phyloP scores from a whole-genome alignment of 2,329 filamentous ascomycete genomes.

The Elsinoe batatas region DNA sequence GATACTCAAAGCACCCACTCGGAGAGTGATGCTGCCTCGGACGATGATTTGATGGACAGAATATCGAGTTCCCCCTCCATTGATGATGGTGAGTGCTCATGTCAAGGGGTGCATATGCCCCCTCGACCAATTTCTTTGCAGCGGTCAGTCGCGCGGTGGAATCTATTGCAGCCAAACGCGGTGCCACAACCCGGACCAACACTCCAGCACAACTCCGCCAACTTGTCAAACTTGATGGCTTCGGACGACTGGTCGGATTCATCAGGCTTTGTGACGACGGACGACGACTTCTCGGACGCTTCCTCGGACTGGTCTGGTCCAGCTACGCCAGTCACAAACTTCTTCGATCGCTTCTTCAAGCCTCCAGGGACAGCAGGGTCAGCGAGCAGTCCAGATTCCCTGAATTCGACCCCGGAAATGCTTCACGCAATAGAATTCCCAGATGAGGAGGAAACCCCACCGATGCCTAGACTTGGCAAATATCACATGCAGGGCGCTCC shows the following conservation, averaged over 20 bases:
- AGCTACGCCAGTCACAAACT: slow-evolving; percentile 5
- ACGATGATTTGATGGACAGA: slow-evolving; percentile 95
- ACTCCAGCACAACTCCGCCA: neutral
- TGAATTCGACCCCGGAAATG: neutral
- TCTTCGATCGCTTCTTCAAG: slow-evolving; percentile 5
- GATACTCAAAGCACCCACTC: slow-evolving; percentile 50
- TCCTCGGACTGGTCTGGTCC: slow-evolving; percentile 6
- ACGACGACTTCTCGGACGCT: slow-evolving; percentile 2
- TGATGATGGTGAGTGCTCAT: slow-evolving; percentile 84
- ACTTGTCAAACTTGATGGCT: neutral
- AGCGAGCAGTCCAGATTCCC: neutral
- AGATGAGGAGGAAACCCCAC: neutral
- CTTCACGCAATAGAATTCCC: neutral
- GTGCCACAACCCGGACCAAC: neutral
- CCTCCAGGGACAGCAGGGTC: neutral
- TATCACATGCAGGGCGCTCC: neutral
- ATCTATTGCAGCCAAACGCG: neutral
- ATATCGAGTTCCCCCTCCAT: slow-evolving; percentile 98
- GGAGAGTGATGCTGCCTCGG: slow-evolving; percentile 55
- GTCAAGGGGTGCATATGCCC: slow-evolving; percentile 20
- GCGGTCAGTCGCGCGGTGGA: slow-evolving; percentile 8
- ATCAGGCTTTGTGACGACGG: neutral
- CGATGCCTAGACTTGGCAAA: neutral
- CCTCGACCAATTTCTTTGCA: slow-evolving; percentile 19
- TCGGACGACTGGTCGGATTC: neutral